These are phyloP conservation scores for Trichosphaerium sp. DNA, from an alignment of 78 protist species.

Conservation along the genomic window DNA sequence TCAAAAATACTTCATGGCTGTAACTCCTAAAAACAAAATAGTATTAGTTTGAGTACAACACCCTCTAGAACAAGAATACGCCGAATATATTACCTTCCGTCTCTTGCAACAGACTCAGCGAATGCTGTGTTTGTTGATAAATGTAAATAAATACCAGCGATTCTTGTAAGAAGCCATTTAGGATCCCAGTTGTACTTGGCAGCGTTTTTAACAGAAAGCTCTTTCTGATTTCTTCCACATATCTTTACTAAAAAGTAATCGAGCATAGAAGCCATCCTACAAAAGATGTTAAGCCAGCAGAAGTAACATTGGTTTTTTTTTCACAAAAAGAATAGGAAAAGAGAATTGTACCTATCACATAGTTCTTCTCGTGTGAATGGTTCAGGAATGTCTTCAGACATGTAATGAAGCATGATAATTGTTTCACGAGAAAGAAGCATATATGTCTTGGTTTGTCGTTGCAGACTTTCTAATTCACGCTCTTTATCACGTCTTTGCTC, in stretches of 20 bases:
- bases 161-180: conserved; percentile 9
- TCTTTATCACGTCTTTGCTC: neutral
- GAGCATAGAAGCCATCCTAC: conserved; percentile 36
- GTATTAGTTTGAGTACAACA: too few relatives aligned
- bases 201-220: conserved; percentile 31
- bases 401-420: conserved; percentile 14
- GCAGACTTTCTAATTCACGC: neutral
- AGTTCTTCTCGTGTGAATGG: conserved; percentile 39
- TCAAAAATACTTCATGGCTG: too few relatives aligned
- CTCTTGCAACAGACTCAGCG: conserved; percentile 9
- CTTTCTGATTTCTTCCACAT: conserved; percentile 41
- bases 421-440: conserved; percentile 22
- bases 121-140: conserved; percentile 8
- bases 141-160: conserved; percentile 31
- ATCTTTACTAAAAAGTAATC: conserved; percentile 21
- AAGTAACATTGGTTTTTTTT: too few relatives aligned
- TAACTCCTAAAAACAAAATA: too few relatives aligned
- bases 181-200: conserved; percentile 33
- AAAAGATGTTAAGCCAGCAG: neutral
- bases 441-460: neutral
- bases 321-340: too few relatives aligned
- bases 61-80: too few relatives aligned
- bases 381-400: conserved; percentile 5
- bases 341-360: too few relatives aligned
- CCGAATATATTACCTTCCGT: too few relatives aligned